A percentile compares a stretch with the other conserved stretches of the same genome.
phyloP scores from a whole-genome alignment of 129 eudicot genomes.

The Helianthus tuberosus region DNA sequence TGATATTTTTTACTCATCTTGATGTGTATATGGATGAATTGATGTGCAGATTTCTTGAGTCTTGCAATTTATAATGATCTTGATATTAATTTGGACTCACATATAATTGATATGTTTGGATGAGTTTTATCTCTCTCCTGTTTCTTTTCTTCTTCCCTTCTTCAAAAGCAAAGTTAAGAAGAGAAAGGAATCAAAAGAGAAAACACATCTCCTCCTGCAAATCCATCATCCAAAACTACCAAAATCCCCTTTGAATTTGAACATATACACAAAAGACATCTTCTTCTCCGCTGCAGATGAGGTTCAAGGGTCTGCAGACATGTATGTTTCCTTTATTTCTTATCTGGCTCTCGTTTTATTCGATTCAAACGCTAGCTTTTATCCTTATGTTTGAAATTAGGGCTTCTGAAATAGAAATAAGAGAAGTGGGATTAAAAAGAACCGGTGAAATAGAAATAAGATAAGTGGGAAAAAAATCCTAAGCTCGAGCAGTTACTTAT shows the following conservation, averaged over 20 bases:
- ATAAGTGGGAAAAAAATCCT: too few species aligned
- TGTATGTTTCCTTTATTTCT: conserved; percentile 48
- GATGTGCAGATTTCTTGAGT: too few species aligned
- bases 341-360: conserved; percentile 25
- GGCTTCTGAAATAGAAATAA: not conserved
- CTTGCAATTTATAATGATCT: too few species aligned
- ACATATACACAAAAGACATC: conserved; percentile 60
- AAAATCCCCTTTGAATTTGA: not conserved
- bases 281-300: conserved; percentile 93
- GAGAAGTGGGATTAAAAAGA: too few species aligned
- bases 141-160: conserved; percentile 53
- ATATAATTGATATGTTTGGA: too few species aligned
- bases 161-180: conserved; percentile 48
- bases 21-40: too few species aligned
- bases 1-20: too few species aligned
- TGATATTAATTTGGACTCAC: too few species aligned
- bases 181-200: conserved; percentile 39
- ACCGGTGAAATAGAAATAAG: too few species aligned
- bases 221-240: not conserved
- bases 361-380: conserved; percentile 6
- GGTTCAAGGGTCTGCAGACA: conserved; percentile 89
- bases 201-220: conserved; percentile 24
- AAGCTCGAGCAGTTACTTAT: too few species aligned
- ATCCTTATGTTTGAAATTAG: conserved; percentile 13
- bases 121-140: too few species aligned